Evolutionary conservation across 2,329 filamentous ascomycete genomes (phyloP).

Genomic region (Bisporella sp.): DNA sequence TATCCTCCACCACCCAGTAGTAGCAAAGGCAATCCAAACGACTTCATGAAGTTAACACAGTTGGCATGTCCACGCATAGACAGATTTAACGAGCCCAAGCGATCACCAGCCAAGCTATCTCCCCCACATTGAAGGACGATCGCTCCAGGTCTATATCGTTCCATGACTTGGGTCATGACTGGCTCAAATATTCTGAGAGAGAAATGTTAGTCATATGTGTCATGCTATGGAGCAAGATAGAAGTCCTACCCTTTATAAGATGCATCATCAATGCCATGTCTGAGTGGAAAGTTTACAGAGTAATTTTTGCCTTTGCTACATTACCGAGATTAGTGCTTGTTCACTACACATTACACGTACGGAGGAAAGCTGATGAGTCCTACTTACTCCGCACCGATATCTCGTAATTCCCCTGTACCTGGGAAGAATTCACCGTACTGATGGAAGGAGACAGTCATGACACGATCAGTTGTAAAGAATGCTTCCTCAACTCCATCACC

Average conservation of each 20-base stretch:
- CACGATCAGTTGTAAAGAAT: not conserved
- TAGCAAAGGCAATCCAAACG: not conserved
- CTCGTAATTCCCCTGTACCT: not conserved
- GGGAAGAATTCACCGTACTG: not conserved
- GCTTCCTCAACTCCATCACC: not conserved
- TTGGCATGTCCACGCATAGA: not conserved
- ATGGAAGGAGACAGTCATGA: slow-evolving; percentile 1
- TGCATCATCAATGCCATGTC: not conserved
- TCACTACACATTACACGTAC: not conserved
- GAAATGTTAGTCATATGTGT: not conserved
- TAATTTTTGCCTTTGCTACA: not conserved
- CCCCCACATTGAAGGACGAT: not conserved
- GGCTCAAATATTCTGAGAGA: not conserved
- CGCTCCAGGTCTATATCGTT: not conserved
- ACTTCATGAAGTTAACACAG: not conserved
- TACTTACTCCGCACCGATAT: not conserved
- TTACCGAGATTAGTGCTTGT: not conserved
- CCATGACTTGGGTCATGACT: not conserved
- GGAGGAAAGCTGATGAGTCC: not conserved
- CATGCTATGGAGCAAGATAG: not conserved
- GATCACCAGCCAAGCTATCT: not conserved
- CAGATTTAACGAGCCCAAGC: not conserved
- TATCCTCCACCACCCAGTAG: not conserved
- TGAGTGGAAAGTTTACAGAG: not conserved
- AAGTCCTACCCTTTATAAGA: not conserved